phyloP scores from a whole-genome alignment of 1,284 basidiomycete genomes.

The Tylopilus sp. region DNA sequence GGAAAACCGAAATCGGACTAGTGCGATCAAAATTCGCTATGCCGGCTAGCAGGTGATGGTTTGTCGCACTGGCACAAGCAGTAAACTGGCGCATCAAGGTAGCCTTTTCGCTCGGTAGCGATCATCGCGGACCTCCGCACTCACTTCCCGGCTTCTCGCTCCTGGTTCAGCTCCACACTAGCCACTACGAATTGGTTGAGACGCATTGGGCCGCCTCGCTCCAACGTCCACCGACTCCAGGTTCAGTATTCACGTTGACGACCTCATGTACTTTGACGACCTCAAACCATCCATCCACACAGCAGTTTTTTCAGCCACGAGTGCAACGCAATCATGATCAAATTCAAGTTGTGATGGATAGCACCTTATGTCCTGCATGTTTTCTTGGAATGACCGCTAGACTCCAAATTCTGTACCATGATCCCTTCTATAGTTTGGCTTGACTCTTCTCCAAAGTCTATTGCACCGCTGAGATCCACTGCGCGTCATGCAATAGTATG shows the following conservation, averaged over 20 bases:
- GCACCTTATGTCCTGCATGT: slow-evolving; percentile 4
- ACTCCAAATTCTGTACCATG: slow-evolving; percentile 1
- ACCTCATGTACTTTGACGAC: slow-evolving; percentile 30
- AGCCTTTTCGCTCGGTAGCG: slow-evolving; percentile 25
- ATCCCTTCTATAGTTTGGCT: neutral
- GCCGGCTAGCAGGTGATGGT: slow-evolving; percentile 44
- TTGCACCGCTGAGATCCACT: too few relatives aligned
- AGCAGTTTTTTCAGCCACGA: slow-evolving; percentile 8
- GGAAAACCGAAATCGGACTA: slow-evolving; percentile 59
- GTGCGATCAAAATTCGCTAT: slow-evolving; percentile 68
- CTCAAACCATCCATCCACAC: slow-evolving; percentile 11
- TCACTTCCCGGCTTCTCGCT: slow-evolving; percentile 20
- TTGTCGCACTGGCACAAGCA: slow-evolving; percentile 12
- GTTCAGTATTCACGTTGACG: slow-evolving; percentile 23
- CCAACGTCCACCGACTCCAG: slow-evolving; percentile 11
- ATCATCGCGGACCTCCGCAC: slow-evolving; percentile 23
- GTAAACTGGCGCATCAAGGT: slow-evolving; percentile 19
- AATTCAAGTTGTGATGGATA: neutral
- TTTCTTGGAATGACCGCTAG: slow-evolving; percentile 9
- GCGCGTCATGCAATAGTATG: neutral
- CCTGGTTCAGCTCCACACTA: slow-evolving; percentile 21
- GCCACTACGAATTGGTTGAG: slow-evolving; percentile 12
- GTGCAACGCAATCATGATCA: slow-evolving; percentile 11
- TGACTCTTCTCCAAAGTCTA: neutral
- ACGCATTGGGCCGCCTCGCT: slow-evolving; percentile 15